Evolutionary conservation across 2,329 filamentous ascomycete species (phyloP).

Genomic region (Phialophora verrucosa): DNA sequence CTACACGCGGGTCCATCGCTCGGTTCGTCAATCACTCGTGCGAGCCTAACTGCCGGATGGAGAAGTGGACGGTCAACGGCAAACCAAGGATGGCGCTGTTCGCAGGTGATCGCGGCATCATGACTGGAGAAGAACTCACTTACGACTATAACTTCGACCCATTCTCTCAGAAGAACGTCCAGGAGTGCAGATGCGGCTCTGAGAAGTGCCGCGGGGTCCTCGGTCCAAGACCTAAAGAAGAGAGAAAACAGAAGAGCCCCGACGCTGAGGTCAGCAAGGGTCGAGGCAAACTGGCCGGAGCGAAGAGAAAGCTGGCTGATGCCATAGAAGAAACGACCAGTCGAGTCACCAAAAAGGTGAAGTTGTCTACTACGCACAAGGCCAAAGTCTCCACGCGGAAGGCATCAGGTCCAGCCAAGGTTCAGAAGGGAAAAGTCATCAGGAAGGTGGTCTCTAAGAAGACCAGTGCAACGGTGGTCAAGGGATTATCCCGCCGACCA

Average conservation of each 20-base stretch:
- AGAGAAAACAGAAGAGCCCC: conserved; percentile 33
- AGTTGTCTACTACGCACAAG: conserved; percentile 15
- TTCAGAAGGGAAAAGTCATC: conserved; percentile 27
- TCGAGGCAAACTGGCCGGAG: conserved; percentile 35
- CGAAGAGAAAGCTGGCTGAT: conserved; percentile 37
- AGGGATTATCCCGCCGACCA: conserved; percentile 25
- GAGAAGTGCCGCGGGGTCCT: conserved; percentile 66
- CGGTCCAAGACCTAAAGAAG: conserved; percentile 63
- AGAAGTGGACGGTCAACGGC: conserved; percentile 93
- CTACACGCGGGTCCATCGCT: conserved; percentile 84
- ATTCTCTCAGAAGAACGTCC: conserved; percentile 67
- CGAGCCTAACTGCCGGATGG: conserved; percentile 95
- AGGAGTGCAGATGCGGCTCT: conserved; percentile 67
- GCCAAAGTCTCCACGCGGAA: conserved; percentile 22
- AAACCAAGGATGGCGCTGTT: conserved; percentile 97
- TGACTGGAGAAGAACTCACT: conserved; percentile 93
- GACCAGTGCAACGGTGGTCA: conserved; percentile 13
- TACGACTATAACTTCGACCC: conserved; percentile 84
- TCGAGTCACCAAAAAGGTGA: conserved; percentile 35
- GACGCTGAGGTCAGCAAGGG: conserved; percentile 31
- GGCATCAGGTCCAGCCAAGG: conserved; percentile 24
- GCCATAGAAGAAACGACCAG: conserved; percentile 34
- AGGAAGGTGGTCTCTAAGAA: conserved; percentile 28
- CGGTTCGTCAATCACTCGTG: conserved; percentile 99
- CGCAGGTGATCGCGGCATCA: conserved; percentile 84